These are phyloP conservation scores for Exobasidium rhododendri DNA, from an alignment of 1,284 basidiomycete genomes.

Conservation along the genomic window DNA sequence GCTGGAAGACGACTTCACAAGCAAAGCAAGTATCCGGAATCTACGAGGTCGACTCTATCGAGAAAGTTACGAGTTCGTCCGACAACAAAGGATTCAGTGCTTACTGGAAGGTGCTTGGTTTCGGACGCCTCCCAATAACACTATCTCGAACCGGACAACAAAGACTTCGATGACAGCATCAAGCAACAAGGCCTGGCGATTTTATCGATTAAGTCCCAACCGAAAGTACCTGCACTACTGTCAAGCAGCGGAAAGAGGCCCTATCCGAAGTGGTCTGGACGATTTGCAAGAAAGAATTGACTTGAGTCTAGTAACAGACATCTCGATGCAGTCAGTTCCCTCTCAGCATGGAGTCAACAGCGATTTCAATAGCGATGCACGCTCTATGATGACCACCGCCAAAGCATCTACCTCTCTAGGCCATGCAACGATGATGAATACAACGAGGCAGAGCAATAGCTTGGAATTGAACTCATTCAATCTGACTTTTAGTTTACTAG, in stretches of 20 bases:
- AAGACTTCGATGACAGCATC: background rate
- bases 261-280: slow-evolving; percentile 74
- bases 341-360: background rate
- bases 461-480: slow-evolving; percentile 3
- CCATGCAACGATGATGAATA: slow-evolving; percentile 7
- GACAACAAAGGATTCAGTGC: slow-evolving; percentile 83
- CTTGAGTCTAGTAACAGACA: slow-evolving; percentile 51
- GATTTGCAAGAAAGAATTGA: slow-evolving; percentile 71
- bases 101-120: slow-evolving; percentile 88
- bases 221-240: slow-evolving; percentile 76
- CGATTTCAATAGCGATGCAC: background rate
- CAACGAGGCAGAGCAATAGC: background rate
- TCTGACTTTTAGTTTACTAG: slow-evolving; percentile 34
- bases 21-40: slow-evolving; percentile 58
- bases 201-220: slow-evolving; percentile 59
- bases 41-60: slow-evolving; percentile 80
- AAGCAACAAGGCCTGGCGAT: slow-evolving; percentile 45
- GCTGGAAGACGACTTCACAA: slow-evolving; percentile 71
- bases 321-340: slow-evolving; percentile 19
- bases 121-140: slow-evolving; percentile 57
- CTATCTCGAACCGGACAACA: background rate
- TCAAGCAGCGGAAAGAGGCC: slow-evolving; percentile 72
- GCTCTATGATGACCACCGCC: background rate
- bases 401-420: too few species aligned
- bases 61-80: slow-evolving; percentile 88